Conservation (phyloP, 2,329 filamentous ascomycete species). For the Rhytidhysteron rufulum region DNA sequence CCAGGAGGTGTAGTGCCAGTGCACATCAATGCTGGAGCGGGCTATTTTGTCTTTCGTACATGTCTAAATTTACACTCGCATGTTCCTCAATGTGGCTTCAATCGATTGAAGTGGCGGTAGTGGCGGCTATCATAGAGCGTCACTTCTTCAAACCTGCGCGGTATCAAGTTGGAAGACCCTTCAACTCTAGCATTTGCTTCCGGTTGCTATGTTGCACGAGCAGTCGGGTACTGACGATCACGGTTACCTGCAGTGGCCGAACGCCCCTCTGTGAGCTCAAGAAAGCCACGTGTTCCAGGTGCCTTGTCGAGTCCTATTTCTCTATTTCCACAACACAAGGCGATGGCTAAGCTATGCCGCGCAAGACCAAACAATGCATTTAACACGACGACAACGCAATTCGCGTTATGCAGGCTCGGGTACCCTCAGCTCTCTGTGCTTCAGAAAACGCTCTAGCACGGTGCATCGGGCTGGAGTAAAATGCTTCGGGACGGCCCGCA, state of each 20-base stretch:
- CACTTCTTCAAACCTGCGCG: too few relatives aligned
- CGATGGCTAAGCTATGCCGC: background rate
- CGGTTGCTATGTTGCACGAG: background rate
- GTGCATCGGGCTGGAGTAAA: background rate
- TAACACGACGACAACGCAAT: background rate
- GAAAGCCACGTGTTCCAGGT: conserved; percentile 3
- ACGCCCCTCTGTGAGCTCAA: background rate
- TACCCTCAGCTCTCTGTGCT: background rate
- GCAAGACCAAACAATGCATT: background rate
- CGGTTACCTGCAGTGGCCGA: background rate
- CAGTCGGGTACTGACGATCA: background rate
- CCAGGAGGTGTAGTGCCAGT: too few relatives aligned
- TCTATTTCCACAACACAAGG: background rate
- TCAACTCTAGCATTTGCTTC: too few relatives aligned
- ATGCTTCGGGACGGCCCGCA: background rate
- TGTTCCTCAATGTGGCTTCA: too few relatives aligned
- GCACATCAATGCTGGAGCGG: too few relatives aligned
- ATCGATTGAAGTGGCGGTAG: too few relatives aligned
- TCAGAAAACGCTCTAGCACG: too few relatives aligned
- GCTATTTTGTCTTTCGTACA: too few relatives aligned
- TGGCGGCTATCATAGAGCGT: too few relatives aligned
- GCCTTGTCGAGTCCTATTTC: background rate
- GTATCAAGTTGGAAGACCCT: too few relatives aligned
- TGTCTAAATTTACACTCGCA: too few relatives aligned
- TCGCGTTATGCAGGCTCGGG: background rate